These are phyloP conservation scores for Herpetomonas muscarum DNA, from an alignment of 208 protist genomes.

Conservation along the genomic window DNA sequence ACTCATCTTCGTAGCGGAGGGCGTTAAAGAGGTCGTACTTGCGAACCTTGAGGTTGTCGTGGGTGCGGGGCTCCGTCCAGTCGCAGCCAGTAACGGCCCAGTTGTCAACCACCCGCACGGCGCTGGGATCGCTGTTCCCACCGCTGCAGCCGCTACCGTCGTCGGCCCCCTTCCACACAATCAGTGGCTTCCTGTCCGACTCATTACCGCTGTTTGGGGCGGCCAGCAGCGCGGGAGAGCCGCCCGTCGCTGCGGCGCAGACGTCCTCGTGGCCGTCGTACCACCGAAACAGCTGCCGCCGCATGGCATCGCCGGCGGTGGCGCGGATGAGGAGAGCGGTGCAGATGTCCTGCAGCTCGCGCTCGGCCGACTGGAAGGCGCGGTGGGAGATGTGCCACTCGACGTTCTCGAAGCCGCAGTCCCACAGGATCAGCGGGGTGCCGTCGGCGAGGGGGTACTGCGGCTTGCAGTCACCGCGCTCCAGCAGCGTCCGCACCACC, in stretches of 20 bases:
- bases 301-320: conserved; percentile 52
- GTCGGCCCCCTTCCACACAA: background rate
- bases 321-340: conserved; percentile 65
- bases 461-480: conserved; percentile 73
- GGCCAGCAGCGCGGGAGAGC: conserved; percentile 7
- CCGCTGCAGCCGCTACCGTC: conserved; percentile 5
- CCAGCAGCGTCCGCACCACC: conserved; percentile 56
- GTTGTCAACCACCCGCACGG: conserved; percentile 16
- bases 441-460: conserved; percentile 71
- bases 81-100: conserved; percentile 78
- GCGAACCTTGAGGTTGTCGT: conserved; percentile 39
- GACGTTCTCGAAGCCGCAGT: conserved; percentile 61
- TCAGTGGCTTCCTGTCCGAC: background rate
- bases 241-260: conserved; percentile 1
- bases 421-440: conserved; percentile 79
- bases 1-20: conserved; percentile 10
- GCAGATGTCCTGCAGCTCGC: conserved; percentile 74
- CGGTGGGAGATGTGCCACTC: conserved; percentile 61
- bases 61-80: conserved; percentile 61
- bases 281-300: conserved; percentile 59
- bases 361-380: conserved; percentile 39
- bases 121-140: conserved; percentile 2
- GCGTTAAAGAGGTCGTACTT: conserved; percentile 37
- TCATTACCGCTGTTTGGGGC: background rate
- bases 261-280: conserved; percentile 32